A percentile compares a stretch with the other conserved stretches of the same genome.
Conservation (phyloP, 2,329 filamentous ascomycete genomes). For the Coniella lustricola region DNA sequence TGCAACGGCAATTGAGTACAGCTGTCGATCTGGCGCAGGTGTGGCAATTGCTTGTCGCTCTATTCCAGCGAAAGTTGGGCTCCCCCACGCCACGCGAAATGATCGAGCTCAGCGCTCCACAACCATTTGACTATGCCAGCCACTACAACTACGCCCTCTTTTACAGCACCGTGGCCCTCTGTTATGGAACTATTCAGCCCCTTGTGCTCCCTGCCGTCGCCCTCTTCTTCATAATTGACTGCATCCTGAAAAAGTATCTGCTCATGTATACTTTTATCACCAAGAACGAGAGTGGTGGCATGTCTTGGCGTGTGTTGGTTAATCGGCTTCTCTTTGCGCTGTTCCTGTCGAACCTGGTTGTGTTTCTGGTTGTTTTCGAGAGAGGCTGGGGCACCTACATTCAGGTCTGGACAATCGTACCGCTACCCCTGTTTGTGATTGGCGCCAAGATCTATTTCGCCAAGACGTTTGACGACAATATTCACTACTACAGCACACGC, state of each 20-base stretch:
- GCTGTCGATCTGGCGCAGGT: slow-evolving; percentile 91
- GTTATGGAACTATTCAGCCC: slow-evolving; percentile 79
- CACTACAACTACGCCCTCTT: slow-evolving; percentile 99
- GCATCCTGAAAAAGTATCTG: slow-evolving; percentile 89
- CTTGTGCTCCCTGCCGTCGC: slow-evolving; percentile 80
- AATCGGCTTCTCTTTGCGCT: slow-evolving; percentile 85
- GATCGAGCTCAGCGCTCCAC: slow-evolving; percentile 88
- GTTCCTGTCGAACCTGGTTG: slow-evolving; percentile 70
- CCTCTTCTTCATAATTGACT: slow-evolving; percentile 82
- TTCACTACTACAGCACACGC: slow-evolving; percentile 71
- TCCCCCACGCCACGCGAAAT: slow-evolving; percentile 83
- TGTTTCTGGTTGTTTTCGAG: slow-evolving; percentile 69
- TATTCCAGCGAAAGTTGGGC: slow-evolving; percentile 76
- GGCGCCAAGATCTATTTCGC: slow-evolving; percentile 84
- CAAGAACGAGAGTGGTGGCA: slow-evolving; percentile 90
- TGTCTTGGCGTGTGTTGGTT: slow-evolving; percentile 86
- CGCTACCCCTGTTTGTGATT: slow-evolving; percentile 70
- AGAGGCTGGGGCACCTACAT: slow-evolving; percentile 53
- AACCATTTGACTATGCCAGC: slow-evolving; percentile 85
- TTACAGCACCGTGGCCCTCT: slow-evolving; percentile 83
- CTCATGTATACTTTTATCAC: slow-evolving; percentile 92
- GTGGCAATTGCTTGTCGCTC: slow-evolving; percentile 76
- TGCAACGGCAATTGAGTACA: slow-evolving; percentile 88
- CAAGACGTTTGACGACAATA: slow-evolving; percentile 66
- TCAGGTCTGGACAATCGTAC: slow-evolving; percentile 61